A percentile compares a stretch with the other conserved stretches of the same genome.
Conservation (phyloP, 352 stramenopile species). For the Saprolegnia parasitica region DNA sequence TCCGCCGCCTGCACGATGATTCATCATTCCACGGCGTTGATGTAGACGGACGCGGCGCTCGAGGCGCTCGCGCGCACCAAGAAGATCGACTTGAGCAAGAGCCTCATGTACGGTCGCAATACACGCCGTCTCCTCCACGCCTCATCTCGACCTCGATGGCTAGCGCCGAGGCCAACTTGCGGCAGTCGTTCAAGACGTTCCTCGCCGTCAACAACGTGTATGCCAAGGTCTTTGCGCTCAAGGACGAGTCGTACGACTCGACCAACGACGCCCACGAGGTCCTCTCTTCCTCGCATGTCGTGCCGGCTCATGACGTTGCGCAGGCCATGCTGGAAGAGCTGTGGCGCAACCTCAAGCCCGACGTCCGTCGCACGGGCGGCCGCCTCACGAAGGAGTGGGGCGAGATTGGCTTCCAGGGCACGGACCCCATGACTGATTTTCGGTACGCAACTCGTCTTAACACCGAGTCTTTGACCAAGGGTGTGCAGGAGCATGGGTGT, state of each 20-base stretch:
- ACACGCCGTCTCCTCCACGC: background rate
- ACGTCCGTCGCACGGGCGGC: constrained; percentile 62
- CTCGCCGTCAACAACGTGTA: constrained; percentile 79
- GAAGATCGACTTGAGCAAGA: constrained; percentile 44
- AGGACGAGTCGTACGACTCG: constrained; percentile 67
- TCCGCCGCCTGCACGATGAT: constrained; percentile 4
- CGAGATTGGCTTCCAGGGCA: constrained; percentile 84
- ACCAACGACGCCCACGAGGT: constrained; percentile 62
- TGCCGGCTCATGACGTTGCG: background rate
- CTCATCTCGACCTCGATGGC: background rate
- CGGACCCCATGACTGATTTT: constrained; percentile 83
- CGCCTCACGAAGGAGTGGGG: constrained; percentile 84
- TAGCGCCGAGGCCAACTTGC: constrained; percentile 64
- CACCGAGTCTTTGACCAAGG: background rate
- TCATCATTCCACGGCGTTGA: background rate
- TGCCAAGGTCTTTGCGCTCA: constrained; percentile 40
- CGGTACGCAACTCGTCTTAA: constrained; percentile 14
- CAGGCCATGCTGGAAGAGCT: constrained; percentile 74
- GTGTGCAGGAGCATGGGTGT: constrained; percentile 62
- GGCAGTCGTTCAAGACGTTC: constrained; percentile 57
- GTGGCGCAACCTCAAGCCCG: constrained; percentile 73
- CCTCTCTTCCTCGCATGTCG: background rate
- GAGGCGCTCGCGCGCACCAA: constrained; percentile 52
- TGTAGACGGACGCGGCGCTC: constrained; percentile 50
- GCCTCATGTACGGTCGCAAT: constrained; percentile 21